Percentiles rank a stretch among this genome's conserved stretches.
Evolutionary conservation across 1,284 basidiomycete species (phyloP).

Genomic region (Phellopilus nigrolimitatus): DNA sequence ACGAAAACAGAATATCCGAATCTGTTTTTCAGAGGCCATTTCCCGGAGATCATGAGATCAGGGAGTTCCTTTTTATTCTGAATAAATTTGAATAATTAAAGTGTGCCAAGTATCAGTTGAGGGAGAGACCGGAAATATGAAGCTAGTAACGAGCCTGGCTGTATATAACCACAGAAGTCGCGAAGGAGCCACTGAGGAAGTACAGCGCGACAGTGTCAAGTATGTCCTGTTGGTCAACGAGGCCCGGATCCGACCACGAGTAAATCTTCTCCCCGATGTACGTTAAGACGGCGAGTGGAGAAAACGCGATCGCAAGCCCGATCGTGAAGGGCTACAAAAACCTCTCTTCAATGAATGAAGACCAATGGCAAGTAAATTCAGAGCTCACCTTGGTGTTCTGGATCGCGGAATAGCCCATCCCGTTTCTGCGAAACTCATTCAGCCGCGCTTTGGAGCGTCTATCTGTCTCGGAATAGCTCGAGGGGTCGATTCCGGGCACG

Average conservation of each 20-base stretch:
- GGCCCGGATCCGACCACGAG: constrained; percentile 24
- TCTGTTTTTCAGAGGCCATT: constrained; percentile 20
- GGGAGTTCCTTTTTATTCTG: constrained; percentile 6
- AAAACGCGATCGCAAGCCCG: constrained; percentile 23
- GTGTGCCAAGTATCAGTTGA: too few relatives aligned
- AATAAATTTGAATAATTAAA: not conserved
- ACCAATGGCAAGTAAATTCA: not conserved
- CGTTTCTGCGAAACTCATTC: constrained; percentile 19
- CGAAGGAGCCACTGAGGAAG: constrained; percentile 23
- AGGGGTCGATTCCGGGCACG: not conserved
- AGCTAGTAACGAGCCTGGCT: constrained; percentile 16
- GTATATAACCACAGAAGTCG: constrained; percentile 25
- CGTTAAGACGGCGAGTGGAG: constrained; percentile 22
- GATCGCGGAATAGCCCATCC: constrained; percentile 22
- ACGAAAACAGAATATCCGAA: constrained; percentile 23
- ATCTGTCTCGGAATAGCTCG: constrained; percentile 17
- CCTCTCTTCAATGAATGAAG: not conserved
- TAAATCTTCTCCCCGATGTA: constrained; percentile 27
- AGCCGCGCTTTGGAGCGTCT: constrained; percentile 14
- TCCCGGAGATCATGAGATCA: not conserved
- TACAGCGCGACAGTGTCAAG: constrained; percentile 25
- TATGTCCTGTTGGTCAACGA: constrained; percentile 20
- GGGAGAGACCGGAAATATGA: too few relatives aligned
- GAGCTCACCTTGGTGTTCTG: constrained; percentile 21
- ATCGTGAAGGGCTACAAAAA: constrained; percentile 24